These are phyloP conservation scores for Lagenidium sp. DNA, from an alignment of 352 stramenopile species.

Conservation along the genomic window DNA sequence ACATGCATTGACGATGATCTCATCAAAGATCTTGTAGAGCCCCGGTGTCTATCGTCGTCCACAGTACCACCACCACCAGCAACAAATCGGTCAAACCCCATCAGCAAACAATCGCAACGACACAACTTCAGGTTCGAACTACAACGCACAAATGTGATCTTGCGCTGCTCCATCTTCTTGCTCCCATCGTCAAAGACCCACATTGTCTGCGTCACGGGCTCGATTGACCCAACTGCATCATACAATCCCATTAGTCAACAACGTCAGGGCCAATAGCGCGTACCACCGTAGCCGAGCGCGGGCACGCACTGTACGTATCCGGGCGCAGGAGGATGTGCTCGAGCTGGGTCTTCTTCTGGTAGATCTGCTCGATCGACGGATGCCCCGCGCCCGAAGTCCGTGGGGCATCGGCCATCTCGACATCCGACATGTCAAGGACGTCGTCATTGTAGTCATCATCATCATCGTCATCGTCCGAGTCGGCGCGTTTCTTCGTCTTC, in stretches of 20 bases:
- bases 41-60: conserved; percentile 68
- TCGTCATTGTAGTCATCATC: conserved; percentile 28
- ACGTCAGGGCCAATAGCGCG: background rate
- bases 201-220: conserved; percentile 88
- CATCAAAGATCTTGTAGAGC: conserved; percentile 99
- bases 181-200: conserved; percentile 88
- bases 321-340: conserved; percentile 97
- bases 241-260: conserved; percentile 1
- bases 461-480: conserved; percentile 33
- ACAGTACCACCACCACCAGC: conserved; percentile 2
- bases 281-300: too few relatives aligned
- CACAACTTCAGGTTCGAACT: background rate
- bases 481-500: conserved; percentile 44
- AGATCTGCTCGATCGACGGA: conserved; percentile 87
- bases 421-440: conserved; percentile 4
- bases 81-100: background rate
- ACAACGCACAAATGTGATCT: conserved; percentile 85
- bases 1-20: conserved; percentile 99
- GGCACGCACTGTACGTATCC: conserved; percentile 93
- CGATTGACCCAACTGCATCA: conserved; percentile 90
- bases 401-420: conserved; percentile 10
- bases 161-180: conserved; percentile 90
- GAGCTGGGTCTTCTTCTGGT: conserved; percentile 97
- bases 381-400: conserved; percentile 25
- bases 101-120: too few relatives aligned